Evolutionary conservation across 2,329 filamentous ascomycete species (phyloP).

Genomic region (Colletotrichum ledebouriae): DNA sequence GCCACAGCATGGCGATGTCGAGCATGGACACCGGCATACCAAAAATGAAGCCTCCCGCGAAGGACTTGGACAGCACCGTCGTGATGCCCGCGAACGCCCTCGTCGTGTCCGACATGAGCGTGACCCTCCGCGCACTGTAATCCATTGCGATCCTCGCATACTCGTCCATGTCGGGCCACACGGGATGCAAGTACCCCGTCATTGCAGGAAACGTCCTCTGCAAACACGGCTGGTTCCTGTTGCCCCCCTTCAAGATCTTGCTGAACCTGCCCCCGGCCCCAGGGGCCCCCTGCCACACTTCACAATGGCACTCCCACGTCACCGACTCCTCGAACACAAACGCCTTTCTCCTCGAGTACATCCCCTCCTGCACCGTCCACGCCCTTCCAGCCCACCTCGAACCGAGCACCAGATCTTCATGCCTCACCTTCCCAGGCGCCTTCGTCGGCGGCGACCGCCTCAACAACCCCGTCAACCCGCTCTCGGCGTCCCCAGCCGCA

Average conservation of each 20-base stretch:
- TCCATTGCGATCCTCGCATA: constrained; percentile 60
- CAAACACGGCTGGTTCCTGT: constrained; percentile 46
- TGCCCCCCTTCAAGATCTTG: constrained; percentile 43
- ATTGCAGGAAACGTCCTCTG: constrained; percentile 50
- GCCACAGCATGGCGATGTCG: constrained; percentile 60
- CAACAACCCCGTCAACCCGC: constrained; percentile 49
- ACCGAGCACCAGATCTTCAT: constrained; percentile 55
- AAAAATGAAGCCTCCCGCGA: constrained; percentile 59
- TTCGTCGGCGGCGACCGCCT: constrained; percentile 45
- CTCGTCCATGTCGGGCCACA: constrained; percentile 62
- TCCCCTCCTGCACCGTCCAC: constrained; percentile 60
- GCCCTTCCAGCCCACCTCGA: constrained; percentile 57
- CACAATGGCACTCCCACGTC: constrained; percentile 62
- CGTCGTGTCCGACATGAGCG: constrained; percentile 57
- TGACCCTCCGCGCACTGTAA: constrained; percentile 56
- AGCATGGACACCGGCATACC: constrained; percentile 63
- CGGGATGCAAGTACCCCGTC: constrained; percentile 56
- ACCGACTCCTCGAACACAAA: constrained; percentile 60
- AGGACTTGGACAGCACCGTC: constrained; percentile 56
- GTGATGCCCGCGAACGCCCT: constrained; percentile 60
- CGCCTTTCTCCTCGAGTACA: constrained; percentile 58
- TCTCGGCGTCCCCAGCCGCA: constrained; percentile 55
- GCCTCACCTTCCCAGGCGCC: constrained; percentile 48
- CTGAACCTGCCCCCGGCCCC: constrained; percentile 43
- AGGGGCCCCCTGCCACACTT: constrained; percentile 53